These are phyloP conservation scores for Fusarium liriodendri DNA, from an alignment of 2,329 filamentous ascomycete genomes.

Conservation along the genomic window DNA sequence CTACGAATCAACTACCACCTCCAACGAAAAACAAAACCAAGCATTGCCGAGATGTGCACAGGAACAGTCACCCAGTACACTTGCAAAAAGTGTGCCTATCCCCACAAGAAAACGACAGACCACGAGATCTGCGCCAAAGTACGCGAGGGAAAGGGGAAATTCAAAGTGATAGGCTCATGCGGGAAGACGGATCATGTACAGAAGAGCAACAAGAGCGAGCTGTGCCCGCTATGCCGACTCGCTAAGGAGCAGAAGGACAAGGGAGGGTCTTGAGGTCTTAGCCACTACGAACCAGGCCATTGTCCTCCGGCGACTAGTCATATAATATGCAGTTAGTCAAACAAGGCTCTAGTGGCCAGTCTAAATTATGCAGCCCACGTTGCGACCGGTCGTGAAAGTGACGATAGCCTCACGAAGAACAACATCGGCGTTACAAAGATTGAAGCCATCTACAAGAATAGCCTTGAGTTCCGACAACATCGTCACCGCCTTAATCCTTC, in stretches of 20 bases:
- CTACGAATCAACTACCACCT: background rate
- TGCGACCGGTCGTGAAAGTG: no score
- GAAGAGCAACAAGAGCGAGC: background rate
- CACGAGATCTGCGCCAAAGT: background rate
- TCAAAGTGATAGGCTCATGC: background rate
- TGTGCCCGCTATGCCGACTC: background rate
- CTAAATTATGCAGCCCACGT: no score
- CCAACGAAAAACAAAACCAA: background rate
- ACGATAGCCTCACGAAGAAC: background rate
- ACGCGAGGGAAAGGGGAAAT: background rate
- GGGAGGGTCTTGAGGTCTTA: background rate
- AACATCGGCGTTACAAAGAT: background rate
- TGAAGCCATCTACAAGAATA: background rate
- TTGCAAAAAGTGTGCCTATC: background rate
- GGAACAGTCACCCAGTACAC: background rate
- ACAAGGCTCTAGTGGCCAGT: no score
- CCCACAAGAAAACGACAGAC: background rate
- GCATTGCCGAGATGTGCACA: background rate
- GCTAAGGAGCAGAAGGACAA: background rate
- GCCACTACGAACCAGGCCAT: background rate
- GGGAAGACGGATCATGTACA: background rate
- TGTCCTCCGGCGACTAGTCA: no score
- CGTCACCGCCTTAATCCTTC: background rate
- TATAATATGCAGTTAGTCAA: no score
- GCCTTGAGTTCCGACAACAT: background rate